These are phyloP conservation scores for Cladorrhinum sp. DNA, from an alignment of 2,329 filamentous ascomycete species.

Conservation along the genomic window DNA sequence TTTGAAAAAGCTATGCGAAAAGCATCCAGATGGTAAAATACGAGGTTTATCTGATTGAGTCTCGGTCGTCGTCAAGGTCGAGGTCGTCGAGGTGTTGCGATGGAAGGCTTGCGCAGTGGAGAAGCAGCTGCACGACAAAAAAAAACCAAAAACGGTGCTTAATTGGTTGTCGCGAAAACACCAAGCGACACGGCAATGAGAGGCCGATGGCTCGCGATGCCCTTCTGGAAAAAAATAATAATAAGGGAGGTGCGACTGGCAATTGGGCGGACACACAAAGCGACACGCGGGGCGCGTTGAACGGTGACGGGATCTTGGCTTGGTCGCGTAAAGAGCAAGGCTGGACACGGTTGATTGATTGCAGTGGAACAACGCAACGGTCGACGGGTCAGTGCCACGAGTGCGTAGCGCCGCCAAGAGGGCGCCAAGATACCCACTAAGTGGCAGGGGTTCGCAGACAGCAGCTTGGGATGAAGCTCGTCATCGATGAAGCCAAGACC, in stretches of 20 bases:
- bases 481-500: background rate
- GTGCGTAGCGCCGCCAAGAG: background rate
- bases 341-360: background rate
- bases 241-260: background rate
- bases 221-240: background rate
- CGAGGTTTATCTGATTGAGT: background rate
- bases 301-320: background rate
- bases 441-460: background rate
- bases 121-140: background rate
- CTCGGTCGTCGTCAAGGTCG: background rate
- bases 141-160: background rate
- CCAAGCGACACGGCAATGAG: background rate
- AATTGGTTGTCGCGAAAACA: background rate
- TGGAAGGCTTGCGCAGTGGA: background rate
- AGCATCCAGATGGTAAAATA: background rate
- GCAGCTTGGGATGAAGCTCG: background rate
- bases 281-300: background rate
- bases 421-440: background rate
- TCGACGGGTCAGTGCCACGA: background rate
- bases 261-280: background rate
- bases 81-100: background rate
- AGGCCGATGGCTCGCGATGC: background rate
- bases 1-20: conserved; percentile 2
- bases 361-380: background rate
- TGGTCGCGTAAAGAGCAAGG: background rate